A percentile compares a stretch with the other conserved stretches of the same genome.
Conservation (phyloP, 169 alveolate species). For the Perkinsus chesapeaki region DNA sequence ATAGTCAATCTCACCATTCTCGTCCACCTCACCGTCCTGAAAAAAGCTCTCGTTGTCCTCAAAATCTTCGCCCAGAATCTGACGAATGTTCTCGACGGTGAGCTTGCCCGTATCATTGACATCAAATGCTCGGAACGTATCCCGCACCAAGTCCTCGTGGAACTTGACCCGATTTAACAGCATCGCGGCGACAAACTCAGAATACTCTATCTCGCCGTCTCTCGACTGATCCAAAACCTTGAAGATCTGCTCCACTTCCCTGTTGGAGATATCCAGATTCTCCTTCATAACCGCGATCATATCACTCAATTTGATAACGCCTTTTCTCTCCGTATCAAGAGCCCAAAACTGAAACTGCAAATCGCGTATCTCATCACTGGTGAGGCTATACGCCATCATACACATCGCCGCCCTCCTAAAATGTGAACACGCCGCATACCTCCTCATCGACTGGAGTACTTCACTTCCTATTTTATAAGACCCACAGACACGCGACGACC, state of each 20-base stretch:
- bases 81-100: not conserved
- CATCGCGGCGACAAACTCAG: slow-evolving; percentile 12
- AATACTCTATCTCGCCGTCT: not conserved
- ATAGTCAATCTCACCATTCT: not conserved
- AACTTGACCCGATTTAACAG: not conserved
- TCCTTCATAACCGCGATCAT: not conserved
- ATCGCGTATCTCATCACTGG: slow-evolving; percentile 8
- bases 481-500: not conserved
- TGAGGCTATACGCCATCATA: slow-evolving; percentile 5
- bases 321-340: not conserved
- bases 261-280: not conserved
- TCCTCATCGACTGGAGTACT: not conserved
- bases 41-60: not conserved
- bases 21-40: not conserved
- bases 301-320: not conserved
- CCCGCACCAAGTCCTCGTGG: slow-evolving; percentile 7
- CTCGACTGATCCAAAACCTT: not conserved
- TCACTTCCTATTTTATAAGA: not conserved
- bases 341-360: not conserved
- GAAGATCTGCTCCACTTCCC: not conserved
- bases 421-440: not conserved
- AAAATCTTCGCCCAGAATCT: not conserved
- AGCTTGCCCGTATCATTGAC: not conserved
- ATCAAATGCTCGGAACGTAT: not conserved
- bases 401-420: slow-evolving; percentile 3